A percentile compares a stretch with the other conserved stretches of the same genome.
phyloP scores from a whole-genome alignment of 202 grass and related monocot species.

The Panicum hallii region DNA sequence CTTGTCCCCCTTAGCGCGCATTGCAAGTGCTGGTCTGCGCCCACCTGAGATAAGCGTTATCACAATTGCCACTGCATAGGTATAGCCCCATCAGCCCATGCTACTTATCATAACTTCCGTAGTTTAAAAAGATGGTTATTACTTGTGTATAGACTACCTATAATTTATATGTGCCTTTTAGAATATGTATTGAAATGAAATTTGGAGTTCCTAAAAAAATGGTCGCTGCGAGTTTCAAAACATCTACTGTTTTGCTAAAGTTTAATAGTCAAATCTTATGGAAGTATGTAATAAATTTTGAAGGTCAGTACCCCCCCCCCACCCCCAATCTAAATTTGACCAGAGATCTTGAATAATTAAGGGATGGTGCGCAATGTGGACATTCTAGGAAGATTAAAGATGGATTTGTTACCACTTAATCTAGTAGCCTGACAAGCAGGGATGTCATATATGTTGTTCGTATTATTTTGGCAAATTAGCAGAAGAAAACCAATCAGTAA shows the following conservation, averaged over 20 bases:
- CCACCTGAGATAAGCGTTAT: slow-evolving; percentile 29
- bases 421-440: background rate
- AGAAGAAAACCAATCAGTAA: background rate
- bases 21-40: background rate
- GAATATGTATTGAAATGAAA: background rate
- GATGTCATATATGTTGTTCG: background rate
- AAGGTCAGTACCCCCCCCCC: background rate
- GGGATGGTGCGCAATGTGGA: background rate
- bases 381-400: background rate
- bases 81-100: background rate
- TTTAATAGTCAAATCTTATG: too few species aligned
- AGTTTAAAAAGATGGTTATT: background rate
- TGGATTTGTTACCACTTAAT: background rate
- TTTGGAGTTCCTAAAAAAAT: background rate
- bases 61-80: background rate
- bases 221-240: background rate
- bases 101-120: background rate
- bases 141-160: background rate
- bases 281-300: background rate
- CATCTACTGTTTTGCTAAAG: background rate
- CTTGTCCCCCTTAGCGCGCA: slow-evolving; percentile 8
- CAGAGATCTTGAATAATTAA: background rate
- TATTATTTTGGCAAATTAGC: background rate
- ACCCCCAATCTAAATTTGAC: background rate
- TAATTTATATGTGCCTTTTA: background rate